Evolutionary conservation across 768 basidiomycete genomes (phyloP), one percentile per base, ranked within the genome.

Genomic region (Phylloporus rhodoxanthus): DNA sequence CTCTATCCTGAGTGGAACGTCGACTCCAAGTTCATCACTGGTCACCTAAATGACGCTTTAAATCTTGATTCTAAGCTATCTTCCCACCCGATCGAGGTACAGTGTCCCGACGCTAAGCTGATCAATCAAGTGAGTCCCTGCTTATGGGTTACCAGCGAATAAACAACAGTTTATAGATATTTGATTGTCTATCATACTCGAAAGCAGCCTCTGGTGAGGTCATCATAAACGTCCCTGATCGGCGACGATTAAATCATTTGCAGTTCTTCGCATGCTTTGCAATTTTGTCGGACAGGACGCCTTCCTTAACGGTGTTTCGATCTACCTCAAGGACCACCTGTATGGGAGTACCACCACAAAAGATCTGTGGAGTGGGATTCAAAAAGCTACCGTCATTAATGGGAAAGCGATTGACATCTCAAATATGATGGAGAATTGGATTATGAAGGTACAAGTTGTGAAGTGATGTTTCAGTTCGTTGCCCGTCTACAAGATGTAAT

Each of bases 211-310:
- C 85, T 23, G 81, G 85, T 86, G 56, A 29, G 72, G 58, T 29
- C 15, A 40, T 43, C 8, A 10, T 43, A 4, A 25, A 28, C 21
- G 25, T 29, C 14, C 29, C 29, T 8, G 8, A 44, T n/a, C n/a
- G n/a, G 15, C 19, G 47, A 33, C 3, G 17, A 40, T 32, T 43
- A 21, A 54, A 36, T 5, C n/a, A 33, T 34, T 15, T 15, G 3
- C 62, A 78, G 94, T 96, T n/a, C 79, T 98, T 41, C 87, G 91
- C 60, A 98, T 98, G 94, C 73, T 98, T 48, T 82, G 84, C 19
- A 81, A 81, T 62, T 85, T 87, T 54, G 90, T 94, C 17, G 92
- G 94, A 41, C 85, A 96, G 67, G 90, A 92, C 6, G 76, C 70
- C 50, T 96, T 98, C 79, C 69, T 93, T 44, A 81, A 82, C 59